Percentiles rank a stretch among this genome's conserved stretches.
phyloP scores from a whole-genome alignment of 1,284 basidiomycete genomes.

The Calocybe gambosa region DNA sequence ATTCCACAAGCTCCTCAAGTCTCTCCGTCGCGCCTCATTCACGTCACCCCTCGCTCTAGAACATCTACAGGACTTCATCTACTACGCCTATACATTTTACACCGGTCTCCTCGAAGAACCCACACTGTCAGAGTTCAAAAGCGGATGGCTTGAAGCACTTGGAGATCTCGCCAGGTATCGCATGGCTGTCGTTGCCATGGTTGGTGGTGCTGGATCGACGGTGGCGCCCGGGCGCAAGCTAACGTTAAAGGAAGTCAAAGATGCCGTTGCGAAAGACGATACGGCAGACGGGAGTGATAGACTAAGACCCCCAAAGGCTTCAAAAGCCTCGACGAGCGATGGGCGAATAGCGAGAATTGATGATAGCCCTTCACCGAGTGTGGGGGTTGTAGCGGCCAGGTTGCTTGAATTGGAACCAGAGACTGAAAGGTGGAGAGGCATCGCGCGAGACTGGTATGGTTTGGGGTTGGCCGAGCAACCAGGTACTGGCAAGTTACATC shows the following conservation, averaged over 20 bases:
- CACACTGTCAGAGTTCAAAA: slow-evolving; percentile 63
- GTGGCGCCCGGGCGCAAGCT: slow-evolving; percentile 24
- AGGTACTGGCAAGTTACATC: slow-evolving; percentile 87
- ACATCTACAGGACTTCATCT: slow-evolving; percentile 86
- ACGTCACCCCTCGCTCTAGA: slow-evolving; percentile 59
- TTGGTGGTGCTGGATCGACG: slow-evolving; percentile 27
- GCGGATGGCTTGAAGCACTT: slow-evolving; percentile 92
- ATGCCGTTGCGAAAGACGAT: slow-evolving; percentile 27
- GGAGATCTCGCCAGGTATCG: slow-evolving; percentile 93
- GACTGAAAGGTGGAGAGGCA: slow-evolving; percentile 86
- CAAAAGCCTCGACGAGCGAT: slow-evolving; percentile 39
- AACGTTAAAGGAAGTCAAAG: slow-evolving; percentile 42
- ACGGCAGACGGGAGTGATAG: slow-evolving; percentile 8
- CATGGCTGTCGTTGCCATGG: slow-evolving; percentile 83
- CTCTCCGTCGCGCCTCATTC: slow-evolving; percentile 77
- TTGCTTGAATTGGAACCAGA: slow-evolving; percentile 86
- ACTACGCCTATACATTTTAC: slow-evolving; percentile 94
- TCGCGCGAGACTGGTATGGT: slow-evolving; percentile 92
- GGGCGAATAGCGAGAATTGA: slow-evolving; percentile 52
- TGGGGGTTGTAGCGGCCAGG: slow-evolving; percentile 84
- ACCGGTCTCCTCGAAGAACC: slow-evolving; percentile 85
- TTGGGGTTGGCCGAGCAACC: slow-evolving; percentile 85
- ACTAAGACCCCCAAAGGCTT: slow-evolving; percentile 8
- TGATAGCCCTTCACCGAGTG: slow-evolving; percentile 67
- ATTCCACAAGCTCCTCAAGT: slow-evolving; percentile 88